These are phyloP conservation scores for Takakia lepidozioides DNA, from an alignment of 225 moss, liverwort and hornwort genomes.

Conservation along the genomic window DNA sequence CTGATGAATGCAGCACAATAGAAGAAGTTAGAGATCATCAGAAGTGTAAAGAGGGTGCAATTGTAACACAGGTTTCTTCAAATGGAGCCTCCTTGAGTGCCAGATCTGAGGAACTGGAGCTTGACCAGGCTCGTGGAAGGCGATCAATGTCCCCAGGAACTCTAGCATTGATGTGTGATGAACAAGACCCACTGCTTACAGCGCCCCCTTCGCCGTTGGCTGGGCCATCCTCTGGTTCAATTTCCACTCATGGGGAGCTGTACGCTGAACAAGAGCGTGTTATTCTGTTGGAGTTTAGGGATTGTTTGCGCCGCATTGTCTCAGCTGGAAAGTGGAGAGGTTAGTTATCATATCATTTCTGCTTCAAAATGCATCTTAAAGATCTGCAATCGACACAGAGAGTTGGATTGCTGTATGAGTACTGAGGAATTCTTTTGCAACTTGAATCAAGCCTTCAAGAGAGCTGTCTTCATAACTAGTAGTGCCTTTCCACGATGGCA, in stretches of 20 bases:
- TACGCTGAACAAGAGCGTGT: slow-evolving; percentile 62
- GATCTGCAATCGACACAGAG: no score
- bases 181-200: slow-evolving; percentile 64
- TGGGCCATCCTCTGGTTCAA: slow-evolving; percentile 9
- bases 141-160: slow-evolving; percentile 73
- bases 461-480: no score
- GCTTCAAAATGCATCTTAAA: no score
- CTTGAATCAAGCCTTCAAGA: no score
- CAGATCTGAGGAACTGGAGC: slow-evolving; percentile 20
- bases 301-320: slow-evolving; percentile 60
- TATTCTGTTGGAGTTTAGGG: slow-evolving; percentile 74
- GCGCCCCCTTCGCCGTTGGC: slow-evolving; percentile 54
- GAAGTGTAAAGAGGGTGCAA: no score
- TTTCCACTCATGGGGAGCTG: slow-evolving; percentile 33
- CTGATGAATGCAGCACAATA: no score
- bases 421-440: no score
- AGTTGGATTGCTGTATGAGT: no score
- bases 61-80: no score
- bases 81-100: no score
- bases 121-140: slow-evolving; percentile 23
- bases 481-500: no score
- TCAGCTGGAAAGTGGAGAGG: slow-evolving; percentile 67
- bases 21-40: no score
- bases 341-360: slow-evolving; percentile 5
- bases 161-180: slow-evolving; percentile 76